phyloP scores from a whole-genome alignment of 257 asterid species.

The Solanum clarkiae region DNA sequence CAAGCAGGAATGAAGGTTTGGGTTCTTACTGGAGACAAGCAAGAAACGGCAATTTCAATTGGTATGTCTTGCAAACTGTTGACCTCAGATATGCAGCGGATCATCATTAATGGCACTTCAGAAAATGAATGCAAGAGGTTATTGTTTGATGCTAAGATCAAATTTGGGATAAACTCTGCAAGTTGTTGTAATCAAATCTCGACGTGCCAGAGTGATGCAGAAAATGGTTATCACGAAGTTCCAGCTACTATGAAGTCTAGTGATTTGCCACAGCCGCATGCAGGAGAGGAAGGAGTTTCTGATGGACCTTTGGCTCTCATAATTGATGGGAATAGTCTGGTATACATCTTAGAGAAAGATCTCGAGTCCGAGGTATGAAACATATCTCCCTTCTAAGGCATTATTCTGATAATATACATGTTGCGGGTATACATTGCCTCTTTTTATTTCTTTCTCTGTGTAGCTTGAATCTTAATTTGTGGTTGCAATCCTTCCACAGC shows the following conservation, averaged over 20 bases:
- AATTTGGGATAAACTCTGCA: constrained; percentile 35
- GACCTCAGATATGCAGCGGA: constrained; percentile 87
- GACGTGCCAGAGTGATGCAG: constrained; percentile 27
- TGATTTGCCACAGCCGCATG: constrained; percentile 21
- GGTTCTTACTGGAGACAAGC: constrained; percentile 99
- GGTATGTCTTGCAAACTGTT: constrained; percentile 92
- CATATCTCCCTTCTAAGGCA: not conserved
- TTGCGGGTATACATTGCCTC: not conserved
- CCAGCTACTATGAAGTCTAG: constrained; percentile 36
- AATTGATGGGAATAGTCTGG: constrained; percentile 96
- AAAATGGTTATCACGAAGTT: constrained; percentile 36
- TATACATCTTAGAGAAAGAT: constrained; percentile 90
- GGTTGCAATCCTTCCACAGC: constrained; percentile 37
- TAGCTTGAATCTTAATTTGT: constrained; percentile 14
- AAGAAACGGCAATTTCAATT: constrained; percentile 96
- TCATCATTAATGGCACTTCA: constrained; percentile 78
- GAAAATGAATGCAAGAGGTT: constrained; percentile 80
- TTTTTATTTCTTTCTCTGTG: not conserved
- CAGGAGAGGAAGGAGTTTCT: constrained; percentile 30
- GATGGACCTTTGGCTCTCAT: constrained; percentile 63
- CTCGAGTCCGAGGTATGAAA: constrained; percentile 67
- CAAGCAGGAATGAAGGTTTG: constrained; percentile 98
- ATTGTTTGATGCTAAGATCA: constrained; percentile 68
- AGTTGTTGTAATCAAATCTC: constrained; percentile 17
- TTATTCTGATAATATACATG: not conserved